Conservation (phyloP, 192 early-diverging fungal species). For the Backusella westeae region DNA sequence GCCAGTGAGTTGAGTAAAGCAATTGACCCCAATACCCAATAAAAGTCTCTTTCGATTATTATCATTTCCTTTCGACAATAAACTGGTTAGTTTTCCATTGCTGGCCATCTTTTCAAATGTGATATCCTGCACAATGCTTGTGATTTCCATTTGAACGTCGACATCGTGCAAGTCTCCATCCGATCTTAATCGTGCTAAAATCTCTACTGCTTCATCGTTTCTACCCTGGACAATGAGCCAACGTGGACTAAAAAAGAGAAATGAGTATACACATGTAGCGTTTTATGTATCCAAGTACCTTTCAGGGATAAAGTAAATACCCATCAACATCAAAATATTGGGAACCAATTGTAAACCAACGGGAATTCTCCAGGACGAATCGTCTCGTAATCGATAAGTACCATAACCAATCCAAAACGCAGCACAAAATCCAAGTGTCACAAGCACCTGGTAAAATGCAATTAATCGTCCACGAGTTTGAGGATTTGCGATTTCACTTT, state of each 20-base stretch:
- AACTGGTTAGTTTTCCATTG: conserved; percentile 40
- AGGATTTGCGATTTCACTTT: conserved; percentile 76
- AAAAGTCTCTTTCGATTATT: conserved; percentile 52
- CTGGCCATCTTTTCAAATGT: conserved; percentile 46
- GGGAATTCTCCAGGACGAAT: conserved; percentile 44
- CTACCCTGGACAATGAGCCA: conserved; percentile 61
- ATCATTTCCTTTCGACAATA: conserved; percentile 42
- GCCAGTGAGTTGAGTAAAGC: conserved; percentile 70
- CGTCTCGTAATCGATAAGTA: neutral
- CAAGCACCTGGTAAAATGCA: conserved; percentile 83
- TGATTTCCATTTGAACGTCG: conserved; percentile 50
- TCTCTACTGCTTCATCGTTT: conserved; percentile 51
- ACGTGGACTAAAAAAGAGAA: conserved; percentile 49
- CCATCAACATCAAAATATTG: conserved; percentile 59
- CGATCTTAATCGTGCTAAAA: conserved; percentile 54
- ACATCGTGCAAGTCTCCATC: conserved; percentile 38
- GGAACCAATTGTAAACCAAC: conserved; percentile 80
- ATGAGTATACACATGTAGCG: neutral
- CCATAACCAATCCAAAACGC: conserved; percentile 41
- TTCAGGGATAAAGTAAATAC: conserved; percentile 75
- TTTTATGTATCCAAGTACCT: neutral
- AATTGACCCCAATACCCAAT: conserved; percentile 53
- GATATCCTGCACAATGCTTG: conserved; percentile 56
- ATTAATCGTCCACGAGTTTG: conserved; percentile 78
- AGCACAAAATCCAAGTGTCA: conserved; percentile 77